These are phyloP conservation scores for Tylopilus balloui DNA, from an alignment of 768 basidiomycete genomes.

Conservation along the genomic window DNA sequence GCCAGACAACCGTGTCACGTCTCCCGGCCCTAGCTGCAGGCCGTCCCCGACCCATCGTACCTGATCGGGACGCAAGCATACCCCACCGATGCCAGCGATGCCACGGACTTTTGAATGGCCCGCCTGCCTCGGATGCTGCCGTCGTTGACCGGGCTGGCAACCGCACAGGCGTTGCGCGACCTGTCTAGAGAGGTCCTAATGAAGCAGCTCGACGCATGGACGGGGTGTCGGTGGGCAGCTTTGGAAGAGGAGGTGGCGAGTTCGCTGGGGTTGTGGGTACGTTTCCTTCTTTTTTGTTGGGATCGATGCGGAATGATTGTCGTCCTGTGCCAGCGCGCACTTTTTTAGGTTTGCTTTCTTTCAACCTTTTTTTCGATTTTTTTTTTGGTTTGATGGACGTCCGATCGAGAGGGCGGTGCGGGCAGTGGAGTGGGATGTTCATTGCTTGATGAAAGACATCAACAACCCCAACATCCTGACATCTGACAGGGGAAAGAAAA, in stretches of 20 bases:
- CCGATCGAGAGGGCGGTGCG: background rate
- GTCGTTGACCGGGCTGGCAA: conserved; percentile 35
- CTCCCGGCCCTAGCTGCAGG: conserved; percentile 27
- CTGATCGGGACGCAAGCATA: conserved; percentile 38
- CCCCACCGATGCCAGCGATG: conserved; percentile 17
- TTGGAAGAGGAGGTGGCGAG: no score
- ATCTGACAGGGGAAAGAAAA: background rate
- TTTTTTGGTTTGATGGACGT: conserved; percentile 2
- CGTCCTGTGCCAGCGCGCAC: background rate
- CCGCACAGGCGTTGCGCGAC: background rate
- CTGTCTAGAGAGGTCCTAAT: conserved; percentile 21
- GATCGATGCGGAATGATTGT: background rate
- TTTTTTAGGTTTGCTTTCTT: background rate
- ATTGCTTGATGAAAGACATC: background rate
- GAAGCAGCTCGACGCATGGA: conserved; percentile 1
- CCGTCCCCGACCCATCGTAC: conserved; percentile 34
- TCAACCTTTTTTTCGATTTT: no score
- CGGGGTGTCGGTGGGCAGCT: no score
- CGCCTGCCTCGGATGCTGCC: conserved; percentile 42
- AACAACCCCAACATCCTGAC: background rate
- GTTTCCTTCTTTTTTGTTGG: background rate
- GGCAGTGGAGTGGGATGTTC: background rate
- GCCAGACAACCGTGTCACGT: background rate
- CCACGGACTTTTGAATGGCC: conserved; percentile 38
- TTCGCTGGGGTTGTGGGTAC: background rate